phyloP scores from a whole-genome alignment of 2,329 filamentous ascomycete species.

The Nemania sp. region DNA sequence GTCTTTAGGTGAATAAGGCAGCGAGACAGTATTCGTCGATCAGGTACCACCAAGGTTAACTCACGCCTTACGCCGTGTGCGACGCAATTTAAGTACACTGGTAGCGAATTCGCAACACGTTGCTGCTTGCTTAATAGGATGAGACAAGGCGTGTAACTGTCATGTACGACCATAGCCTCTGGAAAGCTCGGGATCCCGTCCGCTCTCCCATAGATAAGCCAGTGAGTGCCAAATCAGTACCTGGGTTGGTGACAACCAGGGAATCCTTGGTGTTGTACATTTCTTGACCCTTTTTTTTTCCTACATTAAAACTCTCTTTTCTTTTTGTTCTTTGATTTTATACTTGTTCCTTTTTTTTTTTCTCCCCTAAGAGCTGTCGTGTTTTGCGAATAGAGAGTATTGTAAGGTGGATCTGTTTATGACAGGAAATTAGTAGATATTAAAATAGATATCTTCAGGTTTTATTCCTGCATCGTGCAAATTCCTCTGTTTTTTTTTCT shows the following conservation, averaged over 20 bases:
- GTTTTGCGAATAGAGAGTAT: too few relatives aligned
- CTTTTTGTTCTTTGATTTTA: neutral
- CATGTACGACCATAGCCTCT: constrained; percentile 16
- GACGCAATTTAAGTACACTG: neutral
- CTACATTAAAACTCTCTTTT: neutral
- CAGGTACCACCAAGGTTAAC: too few relatives aligned
- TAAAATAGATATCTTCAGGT: too few relatives aligned
- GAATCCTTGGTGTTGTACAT: constrained; percentile 5
- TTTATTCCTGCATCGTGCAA: too few relatives aligned
- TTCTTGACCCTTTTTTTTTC: neutral
- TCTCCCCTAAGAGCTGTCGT: neutral
- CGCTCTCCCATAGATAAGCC: constrained; percentile 16
- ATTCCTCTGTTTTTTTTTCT: too few relatives aligned
- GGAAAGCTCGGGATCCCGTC: constrained; percentile 16
- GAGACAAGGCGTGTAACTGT: neutral
- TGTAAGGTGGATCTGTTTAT: too few relatives aligned
- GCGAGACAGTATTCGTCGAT: too few relatives aligned
- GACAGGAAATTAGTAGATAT: too few relatives aligned
- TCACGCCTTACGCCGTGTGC: too few relatives aligned
- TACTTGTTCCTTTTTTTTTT: neutral
- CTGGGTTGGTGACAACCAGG: neutral
- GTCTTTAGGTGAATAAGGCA: too few relatives aligned
- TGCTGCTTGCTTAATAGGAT: neutral
- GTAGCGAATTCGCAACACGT: neutral
- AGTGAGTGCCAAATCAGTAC: constrained; percentile 1